Conservation (phyloP, 2,329 filamentous ascomycete genomes). For the Penicillium vulpinum region DNA sequence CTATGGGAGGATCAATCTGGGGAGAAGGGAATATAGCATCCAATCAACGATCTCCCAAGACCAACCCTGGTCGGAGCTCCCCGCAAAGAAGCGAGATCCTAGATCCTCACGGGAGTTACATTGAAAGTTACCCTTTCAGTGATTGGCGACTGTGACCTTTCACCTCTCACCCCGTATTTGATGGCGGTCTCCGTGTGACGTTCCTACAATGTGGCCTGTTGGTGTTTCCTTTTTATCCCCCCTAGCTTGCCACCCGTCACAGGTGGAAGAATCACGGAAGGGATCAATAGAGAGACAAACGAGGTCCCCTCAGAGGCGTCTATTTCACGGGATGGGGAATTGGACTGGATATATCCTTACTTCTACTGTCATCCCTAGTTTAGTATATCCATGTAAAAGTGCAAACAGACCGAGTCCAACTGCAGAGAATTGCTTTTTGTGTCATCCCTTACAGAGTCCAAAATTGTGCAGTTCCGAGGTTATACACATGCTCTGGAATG, state of each 20-base stretch:
- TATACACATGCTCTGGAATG: slow-evolving; percentile 6
- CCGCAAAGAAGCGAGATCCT: slow-evolving; percentile 11
- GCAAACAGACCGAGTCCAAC: slow-evolving; percentile 15
- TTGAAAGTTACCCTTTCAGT: background rate
- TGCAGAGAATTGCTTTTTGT: background rate
- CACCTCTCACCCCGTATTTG: slow-evolving; percentile 7
- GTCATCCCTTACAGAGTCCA: slow-evolving; percentile 2
- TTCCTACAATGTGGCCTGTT: background rate
- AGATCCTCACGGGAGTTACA: slow-evolving; percentile 10
- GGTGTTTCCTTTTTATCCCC: background rate
- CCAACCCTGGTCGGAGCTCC: slow-evolving; percentile 4
- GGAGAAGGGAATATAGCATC: background rate
- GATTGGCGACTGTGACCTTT: slow-evolving; percentile 4
- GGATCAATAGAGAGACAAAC: background rate
- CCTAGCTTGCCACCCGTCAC: slow-evolving; percentile 2
- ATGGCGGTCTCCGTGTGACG: slow-evolving; percentile 12
- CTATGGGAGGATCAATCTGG: slow-evolving; percentile 5
- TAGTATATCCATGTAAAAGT: background rate
- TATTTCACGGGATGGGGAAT: slow-evolving; percentile 3
- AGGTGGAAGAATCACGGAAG: background rate
- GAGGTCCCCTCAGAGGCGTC: background rate
- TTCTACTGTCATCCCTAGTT: background rate
- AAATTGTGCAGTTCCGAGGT: slow-evolving; percentile 1
- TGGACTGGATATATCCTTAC: background rate
- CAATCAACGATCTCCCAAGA: background rate